Base-by-base conservation (phyloP, 441 rosid species). In the Gossypium aridum region DNA sequence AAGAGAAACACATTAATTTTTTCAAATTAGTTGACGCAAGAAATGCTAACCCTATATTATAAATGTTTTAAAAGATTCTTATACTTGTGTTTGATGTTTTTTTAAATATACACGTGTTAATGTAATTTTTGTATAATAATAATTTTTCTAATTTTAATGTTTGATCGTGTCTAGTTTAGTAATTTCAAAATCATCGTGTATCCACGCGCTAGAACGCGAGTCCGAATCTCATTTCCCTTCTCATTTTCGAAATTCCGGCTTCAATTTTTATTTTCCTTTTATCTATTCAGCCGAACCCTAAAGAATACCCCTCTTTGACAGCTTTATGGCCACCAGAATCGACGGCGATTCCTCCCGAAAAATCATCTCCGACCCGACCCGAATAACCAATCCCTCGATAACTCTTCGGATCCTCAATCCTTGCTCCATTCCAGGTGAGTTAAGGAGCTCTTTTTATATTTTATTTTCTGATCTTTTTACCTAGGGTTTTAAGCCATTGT, bases 311-410 rank as follows among this genome's bases (percentile, higher is more conserved):
- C 34, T 12, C 34, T 60, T 25, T 60, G 64, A 25, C 64, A 25
- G 85, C 78, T 83, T 3, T 68, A 85, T 83, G 88, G 88, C 88
- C 76, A 56, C 72, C 78, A 63, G 68, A 74, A 71, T 75, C 82
- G 16, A 23, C 84, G 72, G 61, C 64, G 31, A 69, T 62, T 73
- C n/a, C 12, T 43, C 70, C 60, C 76, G 64, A 49, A 55, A 47
- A 13, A 43, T 39, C 31, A 49, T 34, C 14, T 0, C n/a, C 75
- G 64, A 56, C 4, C 23, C 51, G 59, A 43, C 53, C 49, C 16
- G 65, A 55, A 60, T 39, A 61, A 59, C 55, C 19, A 64, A 64
- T 65, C 67, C 17, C 34, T 54, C 73, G 20, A 0, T 71, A 26
- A 47, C 55, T 39, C 20, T 70, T 19, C 53, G 1, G 59, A 34